These are phyloP conservation scores for Cicer cuneatum DNA, from an alignment of 306 rosid species.

Conservation along the genomic window DNA sequence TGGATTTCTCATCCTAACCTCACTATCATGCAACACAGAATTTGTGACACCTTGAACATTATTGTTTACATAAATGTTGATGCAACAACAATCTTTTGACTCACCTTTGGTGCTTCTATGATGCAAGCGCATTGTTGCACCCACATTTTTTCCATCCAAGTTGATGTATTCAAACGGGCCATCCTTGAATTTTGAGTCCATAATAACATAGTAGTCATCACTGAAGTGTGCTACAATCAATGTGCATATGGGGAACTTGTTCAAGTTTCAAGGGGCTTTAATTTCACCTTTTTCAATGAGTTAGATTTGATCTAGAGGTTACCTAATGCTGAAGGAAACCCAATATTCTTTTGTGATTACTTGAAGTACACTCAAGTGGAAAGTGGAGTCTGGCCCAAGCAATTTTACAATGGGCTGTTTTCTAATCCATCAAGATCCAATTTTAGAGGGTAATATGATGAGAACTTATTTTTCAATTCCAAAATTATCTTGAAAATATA, in stretches of 20 bases:
- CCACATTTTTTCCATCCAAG: conserved; percentile 52
- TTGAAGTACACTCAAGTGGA: conserved; percentile 44
- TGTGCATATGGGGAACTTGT: conserved; percentile 1
- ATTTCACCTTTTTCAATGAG: background rate
- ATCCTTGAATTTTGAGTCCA: conserved; percentile 45
- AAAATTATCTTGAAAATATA: too few species aligned
- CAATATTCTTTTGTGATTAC: conserved; percentile 40
- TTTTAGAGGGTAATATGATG: background rate
- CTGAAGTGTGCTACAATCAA: background rate
- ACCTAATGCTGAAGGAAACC: conserved; percentile 49
- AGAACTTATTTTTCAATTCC: too few species aligned
- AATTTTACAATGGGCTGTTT: background rate
- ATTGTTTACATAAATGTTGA: conserved; percentile 58
- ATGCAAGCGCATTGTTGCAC: conserved; percentile 53
- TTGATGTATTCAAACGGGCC: conserved; percentile 53
- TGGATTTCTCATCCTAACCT: conserved; percentile 53
- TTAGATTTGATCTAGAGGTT: conserved; percentile 40
- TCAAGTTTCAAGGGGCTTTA: conserved; percentile 15
- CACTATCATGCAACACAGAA: conserved; percentile 52
- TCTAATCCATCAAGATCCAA: background rate
- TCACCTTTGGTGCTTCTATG: conserved; percentile 48
- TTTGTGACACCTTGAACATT: conserved; percentile 56
- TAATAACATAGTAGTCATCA: conserved; percentile 1
- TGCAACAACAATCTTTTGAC: conserved; percentile 50
- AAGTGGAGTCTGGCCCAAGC: background rate